Base-by-base conservation (phyloP, 1,139 yeast species). In the Lodderomyces metapsilosis region DNA sequence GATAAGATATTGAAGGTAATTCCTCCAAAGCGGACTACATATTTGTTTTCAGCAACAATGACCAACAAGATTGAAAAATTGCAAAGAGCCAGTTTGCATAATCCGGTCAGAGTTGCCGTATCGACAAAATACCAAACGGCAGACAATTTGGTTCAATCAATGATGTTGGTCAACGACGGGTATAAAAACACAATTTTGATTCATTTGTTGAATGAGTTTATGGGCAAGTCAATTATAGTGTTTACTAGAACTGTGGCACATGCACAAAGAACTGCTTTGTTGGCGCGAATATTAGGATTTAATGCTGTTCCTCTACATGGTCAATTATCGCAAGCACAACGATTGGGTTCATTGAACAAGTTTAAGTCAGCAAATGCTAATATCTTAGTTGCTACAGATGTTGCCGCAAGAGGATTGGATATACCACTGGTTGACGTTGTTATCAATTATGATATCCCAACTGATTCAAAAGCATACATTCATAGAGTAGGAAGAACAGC, bases 401-500 rank as follows among this genome's bases (percentile, higher is more conserved):
- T 92, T 35, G 98, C 98, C 9, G 96, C 98, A 2, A 81, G 98
- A 68, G 98, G 98, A 45, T 76, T 92, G 51, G 98, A 92, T 76
- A 92, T 92, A 48, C 98, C 98, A 5, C 75, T 85, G 20, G 98
- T 92, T 34, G 98, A 92, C 62, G 74, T 88, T 41, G 98, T 92
- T 38, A 76, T 92, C 47, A 92, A 92, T 63, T 92, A 88, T 59
- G 96, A 91, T 59, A 89, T 92, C 24, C 99, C 98, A 11, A 92
- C 95, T 9, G 98, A 94, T 57, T 89, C 98, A n/a, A 94, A 94
- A 58, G 95, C 97, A 1, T 92, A 94, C 55, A 91, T 94, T 52
- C 98, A 92, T 62, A 77, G 98, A 58, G 98, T 92, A 15, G 98
- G 98, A 25, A 83, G 98, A 71, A 92, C 98, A 21, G 98, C 98